These are phyloP conservation scores for Leccinum rimulosum DNA, from an alignment of 768 basidiomycete species.

Conservation along the genomic window DNA sequence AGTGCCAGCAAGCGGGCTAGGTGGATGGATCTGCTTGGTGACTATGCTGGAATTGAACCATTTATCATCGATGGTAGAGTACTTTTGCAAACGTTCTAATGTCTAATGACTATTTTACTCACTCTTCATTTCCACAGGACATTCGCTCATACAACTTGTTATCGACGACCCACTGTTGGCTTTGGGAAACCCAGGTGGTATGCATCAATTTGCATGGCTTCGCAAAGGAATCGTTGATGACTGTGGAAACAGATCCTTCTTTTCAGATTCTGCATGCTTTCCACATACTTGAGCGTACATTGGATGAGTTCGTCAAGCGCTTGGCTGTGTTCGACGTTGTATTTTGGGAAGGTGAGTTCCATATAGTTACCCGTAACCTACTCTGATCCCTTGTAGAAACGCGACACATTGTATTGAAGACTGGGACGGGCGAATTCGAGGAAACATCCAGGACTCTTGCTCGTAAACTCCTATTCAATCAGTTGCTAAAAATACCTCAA, in stretches of 20 bases:
- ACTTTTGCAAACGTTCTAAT: not conserved
- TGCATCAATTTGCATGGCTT: conserved; percentile 1
- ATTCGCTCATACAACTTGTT: conserved; percentile 57
- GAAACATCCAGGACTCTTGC: conserved; percentile 52
- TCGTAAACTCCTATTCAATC: conserved; percentile 48
- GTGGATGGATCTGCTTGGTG: conserved; percentile 72
- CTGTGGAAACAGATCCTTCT: conserved; percentile 38
- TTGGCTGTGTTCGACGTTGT: conserved; percentile 59
- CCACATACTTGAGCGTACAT: conserved; percentile 48
- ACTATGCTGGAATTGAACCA: conserved; percentile 64
- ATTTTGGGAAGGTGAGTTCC: conserved; percentile 53
- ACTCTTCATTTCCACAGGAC: conserved; percentile 39
- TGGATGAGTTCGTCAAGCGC: conserved; percentile 48
- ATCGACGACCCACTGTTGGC: conserved; percentile 62
- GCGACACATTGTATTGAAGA: conserved; percentile 41
- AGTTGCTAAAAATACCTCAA: conserved; percentile 39
- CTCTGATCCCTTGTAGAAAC: conserved; percentile 34
- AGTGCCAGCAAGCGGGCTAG: conserved; percentile 35
- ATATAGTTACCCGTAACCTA: not conserved
- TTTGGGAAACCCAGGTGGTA: conserved; percentile 48
- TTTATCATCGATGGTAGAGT: conserved; percentile 61
- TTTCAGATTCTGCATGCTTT: conserved; percentile 67
- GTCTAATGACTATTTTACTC: not conserved
- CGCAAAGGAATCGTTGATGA: not conserved
- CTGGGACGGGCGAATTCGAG: conserved; percentile 35